These are phyloP conservation scores for Termitomyces sp. DNA, from an alignment of 768 basidiomycete genomes.

Conservation along the genomic window DNA sequence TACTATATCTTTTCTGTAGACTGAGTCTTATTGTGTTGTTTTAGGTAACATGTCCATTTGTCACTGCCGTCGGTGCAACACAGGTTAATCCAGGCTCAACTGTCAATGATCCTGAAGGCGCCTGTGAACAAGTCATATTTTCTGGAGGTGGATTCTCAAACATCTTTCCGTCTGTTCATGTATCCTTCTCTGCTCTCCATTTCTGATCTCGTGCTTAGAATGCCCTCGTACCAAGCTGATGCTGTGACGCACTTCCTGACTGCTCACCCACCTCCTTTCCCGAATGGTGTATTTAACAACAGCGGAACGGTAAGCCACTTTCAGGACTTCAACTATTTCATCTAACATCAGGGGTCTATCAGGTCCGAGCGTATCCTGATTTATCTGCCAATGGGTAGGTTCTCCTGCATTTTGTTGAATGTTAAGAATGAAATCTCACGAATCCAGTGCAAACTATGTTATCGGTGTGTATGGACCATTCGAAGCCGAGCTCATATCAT, in stretches of 20 bases:
- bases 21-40: neutral
- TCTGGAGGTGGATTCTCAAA: slow-evolving; percentile 51
- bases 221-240: slow-evolving; percentile 40
- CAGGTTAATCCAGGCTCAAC: slow-evolving; percentile 40
- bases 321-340: neutral
- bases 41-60: slow-evolving; percentile 40
- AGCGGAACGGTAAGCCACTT: slow-evolving; percentile 28
- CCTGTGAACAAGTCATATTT: slow-evolving; percentile 41
- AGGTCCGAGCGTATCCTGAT: slow-evolving; percentile 48
- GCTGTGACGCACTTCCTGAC: slow-evolving; percentile 36
- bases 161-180: slow-evolving; percentile 27
- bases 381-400: slow-evolving; percentile 41
- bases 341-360: neutral
- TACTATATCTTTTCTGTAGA: neutral
- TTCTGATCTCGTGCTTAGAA: slow-evolving; percentile 17
- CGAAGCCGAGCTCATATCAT: neutral
- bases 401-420: neutral
- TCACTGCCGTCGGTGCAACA: slow-evolving; percentile 49
- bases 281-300: slow-evolving; percentile 38
- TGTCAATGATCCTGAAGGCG: slow-evolving; percentile 38
- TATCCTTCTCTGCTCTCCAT: neutral
- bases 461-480: slow-evolving; percentile 22
- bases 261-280: slow-evolving; percentile 35
- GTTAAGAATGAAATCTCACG: neutral
- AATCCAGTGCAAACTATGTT: slow-evolving; percentile 32